These are phyloP conservation scores for Russula lepida DNA, from an alignment of 768 basidiomycete species.

Conservation along the genomic window DNA sequence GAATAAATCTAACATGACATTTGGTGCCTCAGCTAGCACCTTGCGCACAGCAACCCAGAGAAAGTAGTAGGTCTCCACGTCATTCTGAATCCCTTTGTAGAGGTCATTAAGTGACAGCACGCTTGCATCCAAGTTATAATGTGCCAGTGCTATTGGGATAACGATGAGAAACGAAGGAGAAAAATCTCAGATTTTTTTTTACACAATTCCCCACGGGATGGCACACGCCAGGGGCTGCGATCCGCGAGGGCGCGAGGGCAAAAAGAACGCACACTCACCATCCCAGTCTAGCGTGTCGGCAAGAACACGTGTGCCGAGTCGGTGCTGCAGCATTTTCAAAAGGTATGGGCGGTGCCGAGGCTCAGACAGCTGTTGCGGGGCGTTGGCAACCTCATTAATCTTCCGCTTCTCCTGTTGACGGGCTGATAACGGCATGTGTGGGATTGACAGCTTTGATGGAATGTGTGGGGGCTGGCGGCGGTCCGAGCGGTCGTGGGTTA, in stretches of 20 bases:
- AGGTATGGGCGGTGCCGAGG: slow-evolving; percentile 8
- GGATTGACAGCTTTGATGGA: not conserved
- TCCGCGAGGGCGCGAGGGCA: not conserved
- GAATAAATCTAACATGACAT: slow-evolving; percentile 3
- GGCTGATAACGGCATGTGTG: not conserved
- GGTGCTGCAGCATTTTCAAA: slow-evolving; percentile 6
- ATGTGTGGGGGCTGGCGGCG: too few relatives aligned
- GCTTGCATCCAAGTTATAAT: slow-evolving; percentile 10
- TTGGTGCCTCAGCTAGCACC: slow-evolving; percentile 14
- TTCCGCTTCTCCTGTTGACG: not conserved
- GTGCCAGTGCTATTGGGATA: not conserved
- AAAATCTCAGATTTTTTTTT: slow-evolving; percentile 8
- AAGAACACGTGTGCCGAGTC: slow-evolving; percentile 1
- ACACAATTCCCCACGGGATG: not conserved
- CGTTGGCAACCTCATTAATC: not conserved
- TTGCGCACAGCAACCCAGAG: slow-evolving; percentile 22
- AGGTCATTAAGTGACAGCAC: slow-evolving; percentile 9
- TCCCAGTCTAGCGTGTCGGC: slow-evolving; percentile 22
- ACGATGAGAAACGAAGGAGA: too few relatives aligned
- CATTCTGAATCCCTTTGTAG: slow-evolving; percentile 1
- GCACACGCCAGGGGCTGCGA: not conserved
- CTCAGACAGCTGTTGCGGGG: not conserved
- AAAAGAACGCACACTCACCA: slow-evolving; percentile 7
- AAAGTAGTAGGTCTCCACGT: slow-evolving; percentile 15
- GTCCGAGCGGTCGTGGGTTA: too few relatives aligned